Percentiles rank a stretch among this genome's conserved stretches.
Evolutionary conservation across 345 rosid species (phyloP).

Genomic region (Aquilaria malaccensis): DNA sequence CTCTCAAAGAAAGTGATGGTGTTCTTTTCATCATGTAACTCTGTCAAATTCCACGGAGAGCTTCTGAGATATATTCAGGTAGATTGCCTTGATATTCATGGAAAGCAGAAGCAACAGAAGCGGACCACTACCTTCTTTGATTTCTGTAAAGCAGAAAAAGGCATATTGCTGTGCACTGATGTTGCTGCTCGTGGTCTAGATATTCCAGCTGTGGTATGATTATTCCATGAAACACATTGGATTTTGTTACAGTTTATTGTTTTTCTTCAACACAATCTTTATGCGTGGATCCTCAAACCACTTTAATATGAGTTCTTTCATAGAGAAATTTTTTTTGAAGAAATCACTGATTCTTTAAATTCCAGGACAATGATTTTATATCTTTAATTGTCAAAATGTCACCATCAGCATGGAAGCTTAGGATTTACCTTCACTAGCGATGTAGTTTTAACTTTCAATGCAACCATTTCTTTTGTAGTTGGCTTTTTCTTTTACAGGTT

Average conservation of each 20-base stretch:
- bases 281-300: no score
- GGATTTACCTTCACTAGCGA: no score
- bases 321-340: no score
- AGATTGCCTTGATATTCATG: slow-evolving; percentile 82
- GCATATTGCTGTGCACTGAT: slow-evolving; percentile 94
- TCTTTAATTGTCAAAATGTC: no score
- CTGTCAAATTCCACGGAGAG: slow-evolving; percentile 82
- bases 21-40: slow-evolving; percentile 97
- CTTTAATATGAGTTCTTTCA: no score
- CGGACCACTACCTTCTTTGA: slow-evolving; percentile 90
- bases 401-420: no score
- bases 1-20: slow-evolving; percentile 92
- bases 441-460: no score
- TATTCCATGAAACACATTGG: neutral
- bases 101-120: slow-evolving; percentile 89
- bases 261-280: no score
- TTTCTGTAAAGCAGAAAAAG: slow-evolving; percentile 86
- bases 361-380: neutral
- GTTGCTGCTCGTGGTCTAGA: slow-evolving; percentile 99
- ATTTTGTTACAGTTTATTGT: no score
- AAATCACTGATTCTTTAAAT: neutral
- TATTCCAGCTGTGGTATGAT: slow-evolving; percentile 86
- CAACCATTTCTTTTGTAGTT: no score
- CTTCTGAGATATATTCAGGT: slow-evolving; percentile 76
- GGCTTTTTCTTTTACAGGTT: no score